These are phyloP conservation scores for Lolium multiflorum DNA, from an alignment of 176 grass and related monocot genomes.

Conservation along the genomic window DNA sequence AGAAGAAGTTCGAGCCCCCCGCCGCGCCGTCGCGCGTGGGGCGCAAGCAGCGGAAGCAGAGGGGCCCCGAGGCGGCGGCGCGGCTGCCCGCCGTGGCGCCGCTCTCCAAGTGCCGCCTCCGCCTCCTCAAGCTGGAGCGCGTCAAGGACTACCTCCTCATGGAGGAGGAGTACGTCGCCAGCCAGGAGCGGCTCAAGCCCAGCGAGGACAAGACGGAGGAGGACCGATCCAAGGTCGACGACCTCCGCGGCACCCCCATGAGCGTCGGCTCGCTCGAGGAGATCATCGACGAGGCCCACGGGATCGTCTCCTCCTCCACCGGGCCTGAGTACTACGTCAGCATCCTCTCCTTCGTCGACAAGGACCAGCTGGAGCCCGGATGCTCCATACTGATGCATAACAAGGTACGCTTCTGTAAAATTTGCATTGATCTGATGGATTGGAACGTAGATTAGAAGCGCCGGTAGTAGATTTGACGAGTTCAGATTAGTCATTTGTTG, in stretches of 20 bases:
- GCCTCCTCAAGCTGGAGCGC: slow-evolving; percentile 80
- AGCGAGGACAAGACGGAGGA: slow-evolving; percentile 85
- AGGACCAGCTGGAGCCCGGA: slow-evolving; percentile 88
- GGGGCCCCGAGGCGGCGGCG: slow-evolving; percentile 73
- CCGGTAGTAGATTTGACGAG: slow-evolving; percentile 10
- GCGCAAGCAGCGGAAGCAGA: slow-evolving; percentile 77
- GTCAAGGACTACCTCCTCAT: slow-evolving; percentile 88
- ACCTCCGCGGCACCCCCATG: slow-evolving; percentile 82
- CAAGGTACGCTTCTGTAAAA: slow-evolving; percentile 50
- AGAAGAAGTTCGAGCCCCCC: slow-evolving; percentile 68
- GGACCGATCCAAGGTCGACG: slow-evolving; percentile 87
- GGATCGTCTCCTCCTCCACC: slow-evolving; percentile 75
- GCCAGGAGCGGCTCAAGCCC: slow-evolving; percentile 76
- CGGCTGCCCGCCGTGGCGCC: slow-evolving; percentile 69
- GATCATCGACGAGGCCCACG: slow-evolving; percentile 86
- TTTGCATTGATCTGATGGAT: slow-evolving; percentile 16
- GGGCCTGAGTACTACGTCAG: slow-evolving; percentile 87
- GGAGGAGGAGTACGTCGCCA: slow-evolving; percentile 81
- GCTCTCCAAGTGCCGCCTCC: slow-evolving; percentile 84
- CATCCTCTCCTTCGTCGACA: slow-evolving; percentile 78
- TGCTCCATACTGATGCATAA: slow-evolving; percentile 90
- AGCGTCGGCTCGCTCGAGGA: slow-evolving; percentile 86
- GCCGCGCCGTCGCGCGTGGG: slow-evolving; percentile 78
- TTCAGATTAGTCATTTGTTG: slow-evolving; percentile 34
- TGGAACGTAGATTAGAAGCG: neutral